Evolutionary conservation across 2,329 filamentous ascomycete genomes (phyloP).

Genomic region (Arthrobotrys iridis): DNA sequence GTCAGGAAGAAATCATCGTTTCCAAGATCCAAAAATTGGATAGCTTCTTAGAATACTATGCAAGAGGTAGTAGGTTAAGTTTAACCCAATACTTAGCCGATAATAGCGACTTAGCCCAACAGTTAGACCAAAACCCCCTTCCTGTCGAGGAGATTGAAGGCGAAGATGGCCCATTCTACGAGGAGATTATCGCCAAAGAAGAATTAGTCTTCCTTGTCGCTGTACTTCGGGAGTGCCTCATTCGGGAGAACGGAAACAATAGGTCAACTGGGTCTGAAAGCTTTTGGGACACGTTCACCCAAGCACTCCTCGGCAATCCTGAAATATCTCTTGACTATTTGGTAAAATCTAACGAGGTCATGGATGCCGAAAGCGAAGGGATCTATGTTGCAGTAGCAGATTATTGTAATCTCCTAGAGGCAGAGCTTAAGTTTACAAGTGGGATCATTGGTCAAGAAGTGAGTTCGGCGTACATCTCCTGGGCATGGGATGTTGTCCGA

Average conservation of each 20-base stretch:
- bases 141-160: conserved; percentile 15
- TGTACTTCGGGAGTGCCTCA: conserved; percentile 21
- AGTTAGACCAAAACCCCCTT: conserved; percentile 18
- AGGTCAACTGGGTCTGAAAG: not conserved
- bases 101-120: not conserved
- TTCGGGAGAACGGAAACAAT: not conserved
- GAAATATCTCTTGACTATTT: conserved; percentile 21
- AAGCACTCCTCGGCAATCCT: not conserved
- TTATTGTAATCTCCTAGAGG: conserved; percentile 18
- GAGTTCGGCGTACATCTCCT: conserved; percentile 17
- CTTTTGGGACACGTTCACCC: conserved; percentile 25
- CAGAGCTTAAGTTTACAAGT: not conserved
- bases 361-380: conserved; percentile 19
- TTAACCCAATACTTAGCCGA: conserved; percentile 14
- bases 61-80: not conserved
- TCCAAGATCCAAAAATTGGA: conserved; percentile 36
- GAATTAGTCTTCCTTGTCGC: conserved; percentile 32
- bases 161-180: conserved; percentile 1
- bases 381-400: conserved; percentile 29
- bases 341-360: not conserved
- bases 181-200: conserved; percentile 15
- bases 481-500: conserved; percentile 38
- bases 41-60: conserved; percentile 25
- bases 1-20: conserved; percentile 41
- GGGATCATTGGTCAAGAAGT: not conserved